Conservation (phyloP, 768 basidiomycete species). For the Dendrothele bispora region DNA sequence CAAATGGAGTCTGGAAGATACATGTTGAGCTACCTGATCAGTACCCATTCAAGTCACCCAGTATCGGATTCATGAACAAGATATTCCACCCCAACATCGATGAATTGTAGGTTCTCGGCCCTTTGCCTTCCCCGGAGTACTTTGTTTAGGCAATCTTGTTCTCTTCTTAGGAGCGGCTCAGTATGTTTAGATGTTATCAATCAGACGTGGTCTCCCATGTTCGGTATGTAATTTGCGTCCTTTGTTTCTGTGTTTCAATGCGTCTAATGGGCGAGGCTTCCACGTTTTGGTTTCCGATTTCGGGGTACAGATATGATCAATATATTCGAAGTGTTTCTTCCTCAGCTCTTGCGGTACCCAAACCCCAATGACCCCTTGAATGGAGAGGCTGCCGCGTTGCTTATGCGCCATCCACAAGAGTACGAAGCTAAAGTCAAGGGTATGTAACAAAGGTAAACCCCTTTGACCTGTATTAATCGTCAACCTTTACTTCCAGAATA, state of each 20-base stretch:
- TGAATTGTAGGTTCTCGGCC: constrained; percentile 70
- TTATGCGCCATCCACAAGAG: constrained; percentile 96
- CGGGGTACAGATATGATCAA: constrained; percentile 98
- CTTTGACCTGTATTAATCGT: neutral
- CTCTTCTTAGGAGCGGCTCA: constrained; percentile 77
- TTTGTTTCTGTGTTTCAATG: neutral
- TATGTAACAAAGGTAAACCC: constrained; percentile 26
- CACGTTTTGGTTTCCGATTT: too few relatives aligned
- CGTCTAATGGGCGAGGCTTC: neutral
- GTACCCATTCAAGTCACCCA: constrained; percentile 98
- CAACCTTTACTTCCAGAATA: constrained; percentile 73
- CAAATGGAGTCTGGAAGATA: constrained; percentile 99
- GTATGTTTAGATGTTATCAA: constrained; percentile 99
- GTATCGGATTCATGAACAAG: constrained; percentile 99
- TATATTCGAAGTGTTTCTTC: constrained; percentile 97
- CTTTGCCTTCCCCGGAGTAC: neutral
- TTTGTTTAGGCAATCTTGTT: constrained; percentile 13
- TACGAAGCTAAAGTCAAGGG: constrained; percentile 95
- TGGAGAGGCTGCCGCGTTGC: constrained; percentile 94
- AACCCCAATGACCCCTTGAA: constrained; percentile 98
- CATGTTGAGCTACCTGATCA: constrained; percentile 98
- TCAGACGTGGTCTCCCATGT: constrained; percentile 99
- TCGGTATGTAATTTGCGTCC: constrained; percentile 58
- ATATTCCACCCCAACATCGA: constrained; percentile 99
- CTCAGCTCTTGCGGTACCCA: constrained; percentile 95